Evolutionary conservation across 345 rosid genomes (phyloP).

Genomic region (Acer saccharum): DNA sequence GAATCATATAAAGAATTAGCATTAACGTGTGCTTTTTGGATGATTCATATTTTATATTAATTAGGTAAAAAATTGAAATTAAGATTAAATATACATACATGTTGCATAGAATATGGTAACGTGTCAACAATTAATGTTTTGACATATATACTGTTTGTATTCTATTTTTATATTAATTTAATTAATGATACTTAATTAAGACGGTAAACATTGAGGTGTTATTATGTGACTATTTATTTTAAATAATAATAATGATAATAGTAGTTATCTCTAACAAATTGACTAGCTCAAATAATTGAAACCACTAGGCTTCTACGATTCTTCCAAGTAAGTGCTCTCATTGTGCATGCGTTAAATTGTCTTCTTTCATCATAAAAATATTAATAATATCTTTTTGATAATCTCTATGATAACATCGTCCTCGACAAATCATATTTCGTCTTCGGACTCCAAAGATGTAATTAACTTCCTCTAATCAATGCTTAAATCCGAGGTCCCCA

Average conservation of each 20-base stretch:
- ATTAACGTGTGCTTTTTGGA: neutral
- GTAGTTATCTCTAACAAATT: constrained; percentile 10
- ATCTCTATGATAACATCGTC: constrained; percentile 31
- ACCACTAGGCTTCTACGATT: constrained; percentile 17
- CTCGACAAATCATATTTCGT: constrained; percentile 25
- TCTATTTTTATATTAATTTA: neutral
- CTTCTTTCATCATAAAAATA: constrained; percentile 11
- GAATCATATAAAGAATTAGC: too few species aligned
- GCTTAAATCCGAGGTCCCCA: constrained; percentile 34
- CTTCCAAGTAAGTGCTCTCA: constrained; percentile 31
- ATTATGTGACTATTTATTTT: neutral
- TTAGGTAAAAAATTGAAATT: neutral
- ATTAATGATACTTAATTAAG: neutral
- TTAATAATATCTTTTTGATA: constrained; percentile 22
- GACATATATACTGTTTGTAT: constrained; percentile 5
- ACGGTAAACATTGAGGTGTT: constrained; percentile 16
- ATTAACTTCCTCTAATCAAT: constrained; percentile 30
- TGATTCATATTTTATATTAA: too few species aligned
- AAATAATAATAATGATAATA: neutral
- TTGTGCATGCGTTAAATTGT: constrained; percentile 31
- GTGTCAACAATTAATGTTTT: constrained; percentile 10
- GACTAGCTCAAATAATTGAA: constrained; percentile 32
- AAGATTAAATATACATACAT: neutral
- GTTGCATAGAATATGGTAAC: constrained; percentile 9
- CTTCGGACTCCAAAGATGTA: constrained; percentile 31